Evolutionary conservation across 495 filamentous ascomycete species (phyloP), one percentile per base, ranked within the genome.

Genomic region (Hapsidospora chrysogenum): DNA sequence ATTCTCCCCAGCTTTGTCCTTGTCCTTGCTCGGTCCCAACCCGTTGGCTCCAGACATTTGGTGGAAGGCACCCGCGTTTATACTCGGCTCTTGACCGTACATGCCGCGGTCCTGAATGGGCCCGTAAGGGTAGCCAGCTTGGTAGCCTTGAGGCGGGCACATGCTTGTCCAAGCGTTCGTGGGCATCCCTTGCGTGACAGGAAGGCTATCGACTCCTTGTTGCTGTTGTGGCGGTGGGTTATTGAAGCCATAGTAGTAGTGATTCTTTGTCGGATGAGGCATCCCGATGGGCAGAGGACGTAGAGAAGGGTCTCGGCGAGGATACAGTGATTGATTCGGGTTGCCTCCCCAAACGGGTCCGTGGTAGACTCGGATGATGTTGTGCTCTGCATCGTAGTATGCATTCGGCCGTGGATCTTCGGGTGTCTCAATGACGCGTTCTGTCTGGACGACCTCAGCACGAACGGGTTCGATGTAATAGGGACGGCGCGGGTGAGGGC

Each of bases 331-430:
- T 5, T 34, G 36, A 2, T 49, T 51, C 10, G 46, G 45, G 16
- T 55, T 53, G 42, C 61, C 63, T 30, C 64, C 65, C 37, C 61
- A 68, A 17, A 48, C 35, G 1, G 55, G 56, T 0, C 64, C 64
- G 37, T 70, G 63, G 34, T 66, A 70, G 29, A 68, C 58, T 2
- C 60, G 57, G 35, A 58, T 53, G 14, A 58, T 31, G 9, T 55
- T 52, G 19, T 46, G 50, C 9, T 49, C 42, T 16, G 44, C 36
- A 39, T 68, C 63, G 33, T 59, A 57, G 46, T 64, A 70, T 16
- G 65, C 58, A 40, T 70, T 70, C 14, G 65, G 65, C 1, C 49
- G 52, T 14, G 61, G 59, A 37, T 66, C 61, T 1, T 46, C 33
- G n/a, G 46, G 37, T 0, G 43, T 40, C 25, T 66, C 56, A 5